These are phyloP conservation scores for Gonium pectorale DNA, from an alignment of 139 green algal species.

Conservation along the genomic window DNA sequence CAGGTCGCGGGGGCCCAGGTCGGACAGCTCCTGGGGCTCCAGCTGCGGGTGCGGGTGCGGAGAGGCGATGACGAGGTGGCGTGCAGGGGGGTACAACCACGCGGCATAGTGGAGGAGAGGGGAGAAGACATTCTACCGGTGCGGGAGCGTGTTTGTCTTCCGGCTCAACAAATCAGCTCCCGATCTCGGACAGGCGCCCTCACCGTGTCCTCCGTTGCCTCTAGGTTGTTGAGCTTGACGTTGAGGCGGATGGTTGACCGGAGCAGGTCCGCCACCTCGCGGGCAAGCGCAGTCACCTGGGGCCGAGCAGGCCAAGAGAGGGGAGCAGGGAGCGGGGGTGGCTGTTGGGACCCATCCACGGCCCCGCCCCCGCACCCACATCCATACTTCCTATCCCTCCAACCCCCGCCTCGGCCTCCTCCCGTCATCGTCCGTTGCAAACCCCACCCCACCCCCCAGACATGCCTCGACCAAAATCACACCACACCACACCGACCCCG, in stretches of 20 bases:
- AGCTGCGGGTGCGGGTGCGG: constrained; percentile 8
- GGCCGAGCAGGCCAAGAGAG: too few species aligned
- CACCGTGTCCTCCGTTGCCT: constrained; percentile 50
- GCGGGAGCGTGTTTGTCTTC: too few species aligned
- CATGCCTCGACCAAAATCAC: too few species aligned
- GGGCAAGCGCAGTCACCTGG: constrained; percentile 45
- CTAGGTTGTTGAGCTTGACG: constrained; percentile 69
- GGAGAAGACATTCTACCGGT: background rate
- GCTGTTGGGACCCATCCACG: too few species aligned
- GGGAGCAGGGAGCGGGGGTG: too few species aligned
- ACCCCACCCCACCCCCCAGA: too few species aligned
- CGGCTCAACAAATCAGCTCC: too few species aligned
- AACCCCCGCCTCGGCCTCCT: too few species aligned
- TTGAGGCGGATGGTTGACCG: constrained; percentile 68
- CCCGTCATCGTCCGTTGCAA: too few species aligned
- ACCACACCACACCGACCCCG: too few species aligned
- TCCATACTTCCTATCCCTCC: too few species aligned
- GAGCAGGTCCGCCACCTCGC: constrained; percentile 69
- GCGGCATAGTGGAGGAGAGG: background rate
- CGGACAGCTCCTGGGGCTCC: constrained; percentile 66
- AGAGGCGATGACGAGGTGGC: background rate
- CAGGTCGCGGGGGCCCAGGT: constrained; percentile 52
- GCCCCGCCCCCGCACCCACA: too few species aligned
- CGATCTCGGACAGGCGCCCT: background rate
- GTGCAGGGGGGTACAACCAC: background rate